Evolutionary conservation across 495 filamentous ascomycete genomes (phyloP).

Genomic region (Xylaria nigripes): DNA sequence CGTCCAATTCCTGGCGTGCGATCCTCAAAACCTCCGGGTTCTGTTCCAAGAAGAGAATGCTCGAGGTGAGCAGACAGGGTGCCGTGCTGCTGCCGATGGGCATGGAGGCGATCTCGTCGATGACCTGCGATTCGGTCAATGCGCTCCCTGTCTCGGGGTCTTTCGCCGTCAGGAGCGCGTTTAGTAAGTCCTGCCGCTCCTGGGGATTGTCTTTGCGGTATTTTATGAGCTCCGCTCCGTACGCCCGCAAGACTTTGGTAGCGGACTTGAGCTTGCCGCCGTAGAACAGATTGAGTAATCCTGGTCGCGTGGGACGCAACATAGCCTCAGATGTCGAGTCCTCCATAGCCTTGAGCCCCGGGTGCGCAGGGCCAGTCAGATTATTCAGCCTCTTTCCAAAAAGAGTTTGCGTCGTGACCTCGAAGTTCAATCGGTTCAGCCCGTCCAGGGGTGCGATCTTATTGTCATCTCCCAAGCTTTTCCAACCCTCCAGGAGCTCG

Average conservation of each 20-base stretch:
- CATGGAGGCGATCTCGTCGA: slow-evolving; percentile 61
- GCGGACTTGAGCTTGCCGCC: slow-evolving; percentile 47
- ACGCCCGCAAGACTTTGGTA: slow-evolving; percentile 43
- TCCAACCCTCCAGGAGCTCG: slow-evolving; percentile 66
- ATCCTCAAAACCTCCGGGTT: slow-evolving; percentile 50
- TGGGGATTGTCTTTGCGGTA: slow-evolving; percentile 49
- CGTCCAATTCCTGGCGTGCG: slow-evolving; percentile 60
- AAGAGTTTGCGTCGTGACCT: slow-evolving; percentile 52
- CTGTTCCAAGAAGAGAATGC: slow-evolving; percentile 53
- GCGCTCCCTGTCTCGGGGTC: slow-evolving; percentile 56
- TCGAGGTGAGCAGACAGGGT: slow-evolving; percentile 43
- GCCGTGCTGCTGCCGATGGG: slow-evolving; percentile 40
- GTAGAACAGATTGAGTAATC: slow-evolving; percentile 47
- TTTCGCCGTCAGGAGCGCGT: slow-evolving; percentile 54
- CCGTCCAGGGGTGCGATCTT: slow-evolving; percentile 52
- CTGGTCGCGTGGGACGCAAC: slow-evolving; percentile 45
- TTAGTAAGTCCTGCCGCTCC: slow-evolving; percentile 60
- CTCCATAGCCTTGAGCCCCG: slow-evolving; percentile 58
- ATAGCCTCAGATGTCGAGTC: slow-evolving; percentile 53
- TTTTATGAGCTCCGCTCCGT: slow-evolving; percentile 51
- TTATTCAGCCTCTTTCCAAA: slow-evolving; percentile 64
- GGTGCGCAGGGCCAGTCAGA: slow-evolving; percentile 52
- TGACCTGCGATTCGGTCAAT: slow-evolving; percentile 50
- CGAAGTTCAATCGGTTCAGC: slow-evolving; percentile 63
- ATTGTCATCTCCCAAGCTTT: slow-evolving; percentile 41